Evolutionary conservation across 495 filamentous ascomycete genomes (phyloP).

Genomic region (Neurospora sp.): DNA sequence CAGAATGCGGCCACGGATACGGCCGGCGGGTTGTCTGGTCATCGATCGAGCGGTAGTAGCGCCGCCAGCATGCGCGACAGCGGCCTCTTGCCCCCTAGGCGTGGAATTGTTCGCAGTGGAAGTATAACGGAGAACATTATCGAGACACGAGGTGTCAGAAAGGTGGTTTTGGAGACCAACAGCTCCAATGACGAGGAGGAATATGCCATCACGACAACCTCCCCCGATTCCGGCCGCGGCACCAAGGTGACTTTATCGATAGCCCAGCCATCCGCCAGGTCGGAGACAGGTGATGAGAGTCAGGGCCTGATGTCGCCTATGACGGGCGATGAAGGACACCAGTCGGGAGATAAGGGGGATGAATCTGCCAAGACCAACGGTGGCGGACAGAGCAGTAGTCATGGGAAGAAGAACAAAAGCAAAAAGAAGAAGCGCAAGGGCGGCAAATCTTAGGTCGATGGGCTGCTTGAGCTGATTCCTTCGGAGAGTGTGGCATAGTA

Average conservation of each 20-base stretch:
- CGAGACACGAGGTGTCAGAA: slow-evolving; percentile 71
- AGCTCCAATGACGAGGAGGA: slow-evolving; percentile 34
- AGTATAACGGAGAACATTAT: slow-evolving; percentile 84
- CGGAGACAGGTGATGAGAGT: slow-evolving; percentile 4
- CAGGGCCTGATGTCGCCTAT: slow-evolving; percentile 7
- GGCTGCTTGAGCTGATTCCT: slow-evolving; percentile 13
- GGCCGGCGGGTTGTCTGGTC: neutral
- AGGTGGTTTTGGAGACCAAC: slow-evolving; percentile 71
- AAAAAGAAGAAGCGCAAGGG: slow-evolving; percentile 35
- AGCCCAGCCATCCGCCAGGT: neutral
- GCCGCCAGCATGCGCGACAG: slow-evolving; percentile 9
- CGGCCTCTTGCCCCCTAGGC: slow-evolving; percentile 24
- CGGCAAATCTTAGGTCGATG: slow-evolving; percentile 26
- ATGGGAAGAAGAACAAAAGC: slow-evolving; percentile 24
- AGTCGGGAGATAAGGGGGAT: slow-evolving; percentile 9
- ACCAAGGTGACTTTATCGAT: neutral
- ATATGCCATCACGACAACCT: slow-evolving; percentile 1
- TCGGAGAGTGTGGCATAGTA: neutral
- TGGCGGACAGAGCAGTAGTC: slow-evolving; percentile 4
- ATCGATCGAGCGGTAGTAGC: slow-evolving; percentile 15
- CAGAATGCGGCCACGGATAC: slow-evolving; percentile 19
- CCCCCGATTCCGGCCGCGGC: slow-evolving; percentile 8
- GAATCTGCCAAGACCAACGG: neutral
- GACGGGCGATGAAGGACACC: slow-evolving; percentile 5
- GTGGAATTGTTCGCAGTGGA: slow-evolving; percentile 60